These are phyloP conservation scores for Euphorbia schlechtendalii DNA, from an alignment of 441 rosid species.

Conservation along the genomic window DNA sequence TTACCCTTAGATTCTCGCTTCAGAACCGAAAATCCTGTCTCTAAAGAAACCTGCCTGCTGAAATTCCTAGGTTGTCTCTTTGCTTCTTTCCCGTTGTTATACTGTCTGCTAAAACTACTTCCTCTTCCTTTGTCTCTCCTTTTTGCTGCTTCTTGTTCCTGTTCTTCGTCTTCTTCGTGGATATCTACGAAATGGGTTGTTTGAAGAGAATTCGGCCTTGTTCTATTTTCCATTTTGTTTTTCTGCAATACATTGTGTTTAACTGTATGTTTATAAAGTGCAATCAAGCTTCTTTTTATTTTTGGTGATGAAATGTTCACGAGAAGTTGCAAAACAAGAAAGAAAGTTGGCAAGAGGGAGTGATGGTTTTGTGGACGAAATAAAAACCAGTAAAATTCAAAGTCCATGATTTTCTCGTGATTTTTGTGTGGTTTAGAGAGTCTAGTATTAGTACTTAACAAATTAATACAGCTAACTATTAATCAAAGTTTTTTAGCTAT, in stretches of 20 bases:
- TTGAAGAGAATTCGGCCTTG: slow-evolving; percentile 16
- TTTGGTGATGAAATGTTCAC: slow-evolving; percentile 15
- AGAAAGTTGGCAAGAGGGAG: background rate
- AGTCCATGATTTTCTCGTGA: slow-evolving; percentile 49
- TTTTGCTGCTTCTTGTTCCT: slow-evolving; percentile 25
- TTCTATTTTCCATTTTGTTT: slow-evolving; percentile 28
- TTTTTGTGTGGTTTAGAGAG: slow-evolving; percentile 11
- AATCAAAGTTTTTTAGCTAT: no score
- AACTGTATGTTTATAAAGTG: background rate
- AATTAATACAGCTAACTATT: background rate
- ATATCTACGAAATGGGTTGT: slow-evolving; percentile 52
- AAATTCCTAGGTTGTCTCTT: slow-evolving; percentile 41
- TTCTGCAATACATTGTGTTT: background rate
- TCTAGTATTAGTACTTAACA: background rate
- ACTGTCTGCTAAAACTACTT: slow-evolving; percentile 18
- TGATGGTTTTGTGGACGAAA: slow-evolving; percentile 25
- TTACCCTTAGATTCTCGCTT: slow-evolving; percentile 39
- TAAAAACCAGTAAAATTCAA: slow-evolving; percentile 30
- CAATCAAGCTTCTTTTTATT: background rate
- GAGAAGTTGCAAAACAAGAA: no score
- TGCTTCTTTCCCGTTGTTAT: slow-evolving; percentile 30
- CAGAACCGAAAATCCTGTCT: slow-evolving; percentile 75
- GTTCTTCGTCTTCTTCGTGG: slow-evolving; percentile 44
- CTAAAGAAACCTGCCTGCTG: slow-evolving; percentile 69
- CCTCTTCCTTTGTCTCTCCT: slow-evolving; percentile 24